These are phyloP conservation scores for Kernera saxatilis DNA, from an alignment of 345 rosid genomes.

Conservation along the genomic window DNA sequence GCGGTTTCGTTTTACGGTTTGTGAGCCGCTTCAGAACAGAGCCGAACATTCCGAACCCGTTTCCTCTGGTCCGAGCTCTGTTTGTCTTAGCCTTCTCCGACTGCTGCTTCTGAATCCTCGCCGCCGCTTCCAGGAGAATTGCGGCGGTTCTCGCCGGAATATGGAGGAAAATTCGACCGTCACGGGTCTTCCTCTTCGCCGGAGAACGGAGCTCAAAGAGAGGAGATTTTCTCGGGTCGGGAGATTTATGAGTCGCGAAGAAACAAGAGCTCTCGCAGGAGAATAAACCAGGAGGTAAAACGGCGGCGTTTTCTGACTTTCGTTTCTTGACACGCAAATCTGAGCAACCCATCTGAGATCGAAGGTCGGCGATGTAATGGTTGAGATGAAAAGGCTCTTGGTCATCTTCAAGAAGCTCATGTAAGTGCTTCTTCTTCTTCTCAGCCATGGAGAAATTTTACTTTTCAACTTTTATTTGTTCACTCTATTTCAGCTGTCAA, in stretches of 20 bases:
- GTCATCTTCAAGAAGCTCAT: constrained; percentile 71
- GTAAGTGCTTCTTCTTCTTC: constrained; percentile 43
- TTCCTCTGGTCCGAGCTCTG: constrained; percentile 29
- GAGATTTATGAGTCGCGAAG: constrained; percentile 48
- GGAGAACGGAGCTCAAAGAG: constrained; percentile 56
- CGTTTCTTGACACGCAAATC: constrained; percentile 48
- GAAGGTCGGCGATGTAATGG: constrained; percentile 57
- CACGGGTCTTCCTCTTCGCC: constrained; percentile 25
- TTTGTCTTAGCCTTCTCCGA: constrained; percentile 8
- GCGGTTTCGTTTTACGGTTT: constrained; percentile 28
- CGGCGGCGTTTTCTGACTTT: constrained; percentile 23
- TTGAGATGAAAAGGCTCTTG: constrained; percentile 83
- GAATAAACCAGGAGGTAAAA: constrained; percentile 30
- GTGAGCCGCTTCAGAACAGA: constrained; percentile 56
- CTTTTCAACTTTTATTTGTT: background rate
- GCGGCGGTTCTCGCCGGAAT: constrained; percentile 28
- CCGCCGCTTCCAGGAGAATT: constrained; percentile 68
- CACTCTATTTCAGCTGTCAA: no score
- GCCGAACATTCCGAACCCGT: constrained; percentile 42
- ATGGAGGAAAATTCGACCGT: constrained; percentile 31
- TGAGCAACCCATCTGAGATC: constrained; percentile 38
- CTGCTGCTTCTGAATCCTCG: constrained; percentile 63
- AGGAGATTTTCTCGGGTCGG: constrained; percentile 64
- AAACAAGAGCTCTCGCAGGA: constrained; percentile 61
- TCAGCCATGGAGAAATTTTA: constrained; percentile 28